Percentiles rank a stretch among this genome's conserved stretches.
These are phyloP conservation scores for Lumnitzera littorea DNA, from an alignment of 345 rosid species.

Conservation along the genomic window DNA sequence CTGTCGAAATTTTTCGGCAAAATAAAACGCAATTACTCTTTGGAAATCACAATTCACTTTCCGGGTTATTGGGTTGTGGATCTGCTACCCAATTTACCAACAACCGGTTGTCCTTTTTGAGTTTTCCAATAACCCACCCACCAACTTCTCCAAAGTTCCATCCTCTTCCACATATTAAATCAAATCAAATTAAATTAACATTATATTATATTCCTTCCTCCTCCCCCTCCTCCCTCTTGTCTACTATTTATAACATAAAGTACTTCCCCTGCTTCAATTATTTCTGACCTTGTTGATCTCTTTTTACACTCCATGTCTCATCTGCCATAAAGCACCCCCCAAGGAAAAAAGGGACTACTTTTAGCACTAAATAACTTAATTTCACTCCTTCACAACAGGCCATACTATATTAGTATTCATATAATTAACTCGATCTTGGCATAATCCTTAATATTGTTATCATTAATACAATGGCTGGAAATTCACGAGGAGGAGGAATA, in stretches of 20 bases:
- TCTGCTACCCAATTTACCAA: conserved; percentile 56
- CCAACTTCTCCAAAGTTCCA: background rate
- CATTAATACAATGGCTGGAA: conserved; percentile 35
- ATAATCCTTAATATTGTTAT: background rate
- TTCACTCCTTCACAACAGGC: no score
- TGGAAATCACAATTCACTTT: conserved; percentile 33
- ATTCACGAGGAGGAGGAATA: conserved; percentile 37
- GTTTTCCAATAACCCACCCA: conserved; percentile 8
- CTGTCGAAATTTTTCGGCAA: no score
- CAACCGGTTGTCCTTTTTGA: conserved; percentile 20
- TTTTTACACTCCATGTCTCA: no score
- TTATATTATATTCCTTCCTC: no score
- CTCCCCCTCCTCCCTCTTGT: no score
- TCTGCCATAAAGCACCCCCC: no score
- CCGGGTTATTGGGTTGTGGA: conserved; percentile 53
- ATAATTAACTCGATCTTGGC: background rate
- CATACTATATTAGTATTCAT: no score
- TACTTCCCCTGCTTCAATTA: no score
- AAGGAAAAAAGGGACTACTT: no score
- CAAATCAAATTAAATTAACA: background rate
- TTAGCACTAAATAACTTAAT: no score
- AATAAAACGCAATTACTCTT: conserved; percentile 5
- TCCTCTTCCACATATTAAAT: background rate
- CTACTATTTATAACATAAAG: no score
- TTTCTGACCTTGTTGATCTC: no score